Percentiles rank a stretch among this genome's conserved stretches.
These are phyloP conservation scores for Ogataea haglerorum DNA, from an alignment of 805 yeast species.

Conservation along the genomic window DNA sequence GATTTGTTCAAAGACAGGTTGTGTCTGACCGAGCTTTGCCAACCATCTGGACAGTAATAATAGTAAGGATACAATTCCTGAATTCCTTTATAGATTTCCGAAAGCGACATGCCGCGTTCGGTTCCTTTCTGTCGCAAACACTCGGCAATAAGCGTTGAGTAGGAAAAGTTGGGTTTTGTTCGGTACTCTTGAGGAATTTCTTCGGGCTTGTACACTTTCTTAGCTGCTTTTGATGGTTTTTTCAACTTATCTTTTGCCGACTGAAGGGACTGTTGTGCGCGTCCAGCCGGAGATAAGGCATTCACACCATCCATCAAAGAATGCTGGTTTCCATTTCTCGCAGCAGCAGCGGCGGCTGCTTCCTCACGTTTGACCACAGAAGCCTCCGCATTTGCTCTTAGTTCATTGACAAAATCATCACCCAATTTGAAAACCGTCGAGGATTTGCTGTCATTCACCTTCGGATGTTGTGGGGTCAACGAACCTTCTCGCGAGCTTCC, in stretches of 20 bases:
- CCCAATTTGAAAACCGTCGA: constrained; percentile 23
- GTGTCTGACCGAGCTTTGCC: constrained; percentile 95
- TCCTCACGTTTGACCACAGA: constrained; percentile 27
- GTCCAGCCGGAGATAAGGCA: constrained; percentile 17
- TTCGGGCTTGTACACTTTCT: constrained; percentile 67
- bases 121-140: constrained; percentile 68
- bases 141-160: constrained; percentile 75
- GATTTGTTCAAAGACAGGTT: constrained; percentile 83
- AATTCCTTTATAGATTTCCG: constrained; percentile 84
- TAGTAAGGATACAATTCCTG: constrained; percentile 88
- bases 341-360: constrained; percentile 26
- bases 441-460: neutral
- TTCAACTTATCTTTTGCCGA: constrained; percentile 32
- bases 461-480: constrained; percentile 12
- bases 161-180: constrained; percentile 77
- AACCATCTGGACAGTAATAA: constrained; percentile 91
- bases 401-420: constrained; percentile 27
- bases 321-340: constrained; percentile 7
- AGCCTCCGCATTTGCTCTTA: constrained; percentile 30
- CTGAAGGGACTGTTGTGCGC: constrained; percentile 10
- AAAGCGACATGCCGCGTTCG: constrained; percentile 70
- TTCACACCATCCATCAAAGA: constrained; percentile 13
- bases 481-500: constrained; percentile 26
- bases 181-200: constrained; percentile 89
- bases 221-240: constrained; percentile 50